phyloP scores from a whole-genome alignment of 2,329 filamentous ascomycete genomes.

The Cladophialophora bantiana region DNA sequence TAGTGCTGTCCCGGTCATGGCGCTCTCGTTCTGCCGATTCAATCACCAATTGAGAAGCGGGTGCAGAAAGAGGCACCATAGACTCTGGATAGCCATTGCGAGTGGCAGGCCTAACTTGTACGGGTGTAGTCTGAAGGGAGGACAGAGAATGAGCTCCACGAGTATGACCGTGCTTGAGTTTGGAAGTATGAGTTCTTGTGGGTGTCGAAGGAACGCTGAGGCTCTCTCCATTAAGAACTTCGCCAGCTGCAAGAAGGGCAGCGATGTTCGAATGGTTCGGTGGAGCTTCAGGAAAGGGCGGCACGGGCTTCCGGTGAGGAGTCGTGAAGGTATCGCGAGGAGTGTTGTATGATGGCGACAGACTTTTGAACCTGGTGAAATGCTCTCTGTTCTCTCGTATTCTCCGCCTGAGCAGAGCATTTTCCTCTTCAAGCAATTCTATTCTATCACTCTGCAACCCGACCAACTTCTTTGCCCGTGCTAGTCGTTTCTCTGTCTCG shows the following conservation, averaged over 20 bases:
- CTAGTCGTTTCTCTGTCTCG: slow-evolving; percentile 68
- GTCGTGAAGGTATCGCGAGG: slow-evolving; percentile 60
- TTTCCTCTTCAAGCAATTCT: slow-evolving; percentile 74
- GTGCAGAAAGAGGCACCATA: slow-evolving; percentile 41
- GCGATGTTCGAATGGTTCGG: slow-evolving; percentile 65
- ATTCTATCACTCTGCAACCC: slow-evolving; percentile 79
- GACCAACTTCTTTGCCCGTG: slow-evolving; percentile 78
- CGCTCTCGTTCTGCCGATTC: slow-evolving; percentile 52
- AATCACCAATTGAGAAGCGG: slow-evolving; percentile 42
- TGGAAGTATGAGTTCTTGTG: slow-evolving; percentile 56
- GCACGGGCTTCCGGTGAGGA: slow-evolving; percentile 51
- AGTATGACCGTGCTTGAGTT: slow-evolving; percentile 67
- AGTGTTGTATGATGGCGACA: slow-evolving; percentile 66
- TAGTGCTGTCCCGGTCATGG: slow-evolving; percentile 83
- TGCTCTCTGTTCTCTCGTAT: slow-evolving; percentile 91
- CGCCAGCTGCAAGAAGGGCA: slow-evolving; percentile 74
- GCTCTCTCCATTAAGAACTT: slow-evolving; percentile 79
- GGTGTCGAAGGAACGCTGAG: slow-evolving; percentile 78
- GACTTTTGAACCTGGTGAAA: slow-evolving; percentile 68
- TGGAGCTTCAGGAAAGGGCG: slow-evolving; percentile 47
- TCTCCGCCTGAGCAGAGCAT: slow-evolving; percentile 76
- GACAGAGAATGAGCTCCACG: slow-evolving; percentile 84
- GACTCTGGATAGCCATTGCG: slow-evolving; percentile 48
- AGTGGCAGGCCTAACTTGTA: slow-evolving; percentile 59
- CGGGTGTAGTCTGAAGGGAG: slow-evolving; percentile 79